Conservation (phyloP, 805 yeast genomes). For the Candida patagonica region DNA sequence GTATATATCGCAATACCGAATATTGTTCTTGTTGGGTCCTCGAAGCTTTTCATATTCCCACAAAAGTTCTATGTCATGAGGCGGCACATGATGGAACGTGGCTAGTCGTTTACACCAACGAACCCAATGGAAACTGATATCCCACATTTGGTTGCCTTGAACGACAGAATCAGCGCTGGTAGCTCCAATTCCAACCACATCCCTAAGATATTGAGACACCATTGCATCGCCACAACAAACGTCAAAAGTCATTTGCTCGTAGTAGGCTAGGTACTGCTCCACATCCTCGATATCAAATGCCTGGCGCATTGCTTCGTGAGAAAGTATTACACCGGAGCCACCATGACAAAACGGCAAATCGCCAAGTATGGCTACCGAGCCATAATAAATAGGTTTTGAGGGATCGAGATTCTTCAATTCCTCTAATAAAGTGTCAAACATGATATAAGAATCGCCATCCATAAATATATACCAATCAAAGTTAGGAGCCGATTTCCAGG, state of each 20-base stretch:
- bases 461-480: slow-evolving; percentile 30
- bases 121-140: slow-evolving; percentile 9
- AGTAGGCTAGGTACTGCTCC: slow-evolving; percentile 16
- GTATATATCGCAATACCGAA: slow-evolving; percentile 16
- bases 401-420: slow-evolving; percentile 22
- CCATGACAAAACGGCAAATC: slow-evolving; percentile 29
- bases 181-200: slow-evolving; percentile 12
- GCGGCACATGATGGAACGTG: slow-evolving; percentile 26
- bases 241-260: slow-evolving; percentile 14
- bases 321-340: slow-evolving; percentile 30
- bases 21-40: slow-evolving; percentile 13
- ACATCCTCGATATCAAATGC: slow-evolving; percentile 16
- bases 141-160: slow-evolving; percentile 26
- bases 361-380: slow-evolving; percentile 23
- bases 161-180: slow-evolving; percentile 14
- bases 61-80: slow-evolving; percentile 23
- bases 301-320: slow-evolving; percentile 24
- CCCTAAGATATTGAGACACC: slow-evolving; percentile 21
- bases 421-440: slow-evolving; percentile 22
- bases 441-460: slow-evolving; percentile 29
- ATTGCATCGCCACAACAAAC: slow-evolving; percentile 31
- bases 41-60: slow-evolving; percentile 28
- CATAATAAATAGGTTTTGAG: slow-evolving; percentile 25
- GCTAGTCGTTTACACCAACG: slow-evolving; percentile 26
- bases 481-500: slow-evolving; percentile 21